Evolutionary conservation across 202 grass and related monocot species (phyloP).

Genomic region (Carex arenaria): DNA sequence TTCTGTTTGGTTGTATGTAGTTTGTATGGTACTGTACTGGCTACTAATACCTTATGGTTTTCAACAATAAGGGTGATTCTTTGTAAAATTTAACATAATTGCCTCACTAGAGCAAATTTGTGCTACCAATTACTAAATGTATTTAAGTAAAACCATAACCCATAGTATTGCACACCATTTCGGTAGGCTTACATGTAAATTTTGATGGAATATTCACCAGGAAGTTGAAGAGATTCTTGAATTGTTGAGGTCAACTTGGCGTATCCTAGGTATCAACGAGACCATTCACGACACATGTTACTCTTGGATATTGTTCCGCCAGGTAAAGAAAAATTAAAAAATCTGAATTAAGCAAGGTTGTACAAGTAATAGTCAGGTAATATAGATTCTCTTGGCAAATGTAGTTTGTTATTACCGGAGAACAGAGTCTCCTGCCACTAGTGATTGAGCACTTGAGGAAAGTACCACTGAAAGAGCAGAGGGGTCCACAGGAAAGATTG

Average conservation of each 20-base stretch:
- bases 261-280: conserved; percentile 85
- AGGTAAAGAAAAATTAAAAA: conserved; percentile 44
- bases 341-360: neutral
- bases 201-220: conserved; percentile 37
- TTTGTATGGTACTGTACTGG: neutral
- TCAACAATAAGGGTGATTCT: neutral
- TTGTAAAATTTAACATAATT: conserved; percentile 9
- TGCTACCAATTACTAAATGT: neutral
- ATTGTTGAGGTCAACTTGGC: conserved; percentile 89
- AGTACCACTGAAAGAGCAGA: conserved; percentile 91
- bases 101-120: neutral
- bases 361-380: neutral
- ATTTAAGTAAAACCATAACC: neutral
- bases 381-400: conserved; percentile 23
- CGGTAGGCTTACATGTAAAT: neutral
- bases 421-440: conserved; percentile 68
- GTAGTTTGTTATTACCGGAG: conserved; percentile 91
- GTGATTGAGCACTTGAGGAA: conserved; percentile 87
- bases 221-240: conserved; percentile 99
- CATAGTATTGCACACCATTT: neutral
- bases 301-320: conserved; percentile 96
- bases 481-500: conserved; percentile 81
- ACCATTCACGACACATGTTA: conserved; percentile 96
- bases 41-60: neutral
- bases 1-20: neutral